Conservation (phyloP, 495 filamentous ascomycete genomes). For the Xylaria intraflava region DNA sequence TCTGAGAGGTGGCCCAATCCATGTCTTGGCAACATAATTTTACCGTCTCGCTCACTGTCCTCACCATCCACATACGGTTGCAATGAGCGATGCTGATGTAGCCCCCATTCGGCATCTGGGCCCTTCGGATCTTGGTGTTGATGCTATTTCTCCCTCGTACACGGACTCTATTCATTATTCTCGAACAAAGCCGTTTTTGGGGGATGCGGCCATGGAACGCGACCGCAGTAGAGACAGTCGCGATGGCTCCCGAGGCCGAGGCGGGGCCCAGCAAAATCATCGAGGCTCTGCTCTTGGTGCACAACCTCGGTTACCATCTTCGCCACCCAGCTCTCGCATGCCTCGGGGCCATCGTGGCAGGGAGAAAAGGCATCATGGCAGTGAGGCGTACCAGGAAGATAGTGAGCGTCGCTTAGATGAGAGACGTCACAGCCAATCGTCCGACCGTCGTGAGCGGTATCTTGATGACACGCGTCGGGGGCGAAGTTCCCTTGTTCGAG, state of each 20-base stretch:
- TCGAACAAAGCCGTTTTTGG: conserved; percentile 11
- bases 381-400: conserved; percentile 13
- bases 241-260: conserved; percentile 25
- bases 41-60: conserved; percentile 16
- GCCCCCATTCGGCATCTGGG: conserved; percentile 19
- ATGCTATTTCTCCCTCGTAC: conserved; percentile 14
- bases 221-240: conserved; percentile 19
- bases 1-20: conserved; percentile 26
- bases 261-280: conserved; percentile 16
- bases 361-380: conserved; percentile 14
- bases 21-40: conserved; percentile 27
- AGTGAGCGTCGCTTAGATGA: conserved; percentile 17
- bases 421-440: conserved; percentile 21
- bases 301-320: conserved; percentile 19
- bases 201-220: conserved; percentile 28
- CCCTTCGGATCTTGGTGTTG: conserved; percentile 16
- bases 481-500: conserved; percentile 15
- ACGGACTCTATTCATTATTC: conserved; percentile 15
- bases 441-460: conserved; percentile 11
- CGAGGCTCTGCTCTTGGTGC: conserved; percentile 17
- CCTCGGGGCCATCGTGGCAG: conserved; percentile 13
- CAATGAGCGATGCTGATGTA: conserved; percentile 25
- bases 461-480: conserved; percentile 16
- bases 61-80: conserved; percentile 10
- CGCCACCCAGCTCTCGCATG: conserved; percentile 19